Percentiles rank a stretch among this genome's conserved stretches.
Conservation (phyloP, 202 grass and related monocot genomes). For the Thinopyrum obtusiflorum region DNA sequence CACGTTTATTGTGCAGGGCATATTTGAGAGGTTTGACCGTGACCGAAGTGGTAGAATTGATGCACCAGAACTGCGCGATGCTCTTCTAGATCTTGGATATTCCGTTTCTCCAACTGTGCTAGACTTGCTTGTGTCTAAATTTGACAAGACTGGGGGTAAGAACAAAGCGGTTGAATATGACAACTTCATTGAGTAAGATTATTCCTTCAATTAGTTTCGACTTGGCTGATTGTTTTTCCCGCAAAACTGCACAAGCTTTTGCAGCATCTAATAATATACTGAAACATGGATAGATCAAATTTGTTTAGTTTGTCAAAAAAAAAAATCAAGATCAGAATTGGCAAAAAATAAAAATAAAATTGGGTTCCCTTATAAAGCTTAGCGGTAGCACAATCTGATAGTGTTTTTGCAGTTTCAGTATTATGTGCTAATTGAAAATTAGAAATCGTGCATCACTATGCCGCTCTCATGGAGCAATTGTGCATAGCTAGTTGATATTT, state of each 20-base stretch:
- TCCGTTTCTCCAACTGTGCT: constrained; percentile 75
- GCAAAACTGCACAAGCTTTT: not conserved
- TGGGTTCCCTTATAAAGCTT: not conserved
- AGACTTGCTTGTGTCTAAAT: constrained; percentile 87
- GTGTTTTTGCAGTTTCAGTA: not conserved
- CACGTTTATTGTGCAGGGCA: constrained; percentile 44
- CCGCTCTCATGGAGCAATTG: not conserved
- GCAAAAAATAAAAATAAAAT: not conserved
- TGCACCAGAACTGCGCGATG: constrained; percentile 67
- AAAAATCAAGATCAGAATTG: not conserved
- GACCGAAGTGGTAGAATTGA: constrained; percentile 90
- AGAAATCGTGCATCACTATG: not conserved
- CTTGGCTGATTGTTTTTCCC: not conserved
- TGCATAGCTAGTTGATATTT: not conserved
- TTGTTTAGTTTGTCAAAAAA: not conserved
- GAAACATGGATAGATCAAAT: not conserved
- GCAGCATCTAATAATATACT: not conserved
- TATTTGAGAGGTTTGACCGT: constrained; percentile 94
- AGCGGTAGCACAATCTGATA: not conserved
- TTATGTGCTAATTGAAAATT: not conserved
- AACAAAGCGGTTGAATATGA: constrained; percentile 86
- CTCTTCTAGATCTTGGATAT: constrained; percentile 86
- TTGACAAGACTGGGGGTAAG: constrained; percentile 90
- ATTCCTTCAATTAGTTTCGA: not conserved
- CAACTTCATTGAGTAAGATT: constrained; percentile 96